Percentiles rank a stretch among this genome's conserved stretches.
These are phyloP conservation scores for Ceriops tagal DNA, from an alignment of 345 rosid genomes.

Conservation along the genomic window DNA sequence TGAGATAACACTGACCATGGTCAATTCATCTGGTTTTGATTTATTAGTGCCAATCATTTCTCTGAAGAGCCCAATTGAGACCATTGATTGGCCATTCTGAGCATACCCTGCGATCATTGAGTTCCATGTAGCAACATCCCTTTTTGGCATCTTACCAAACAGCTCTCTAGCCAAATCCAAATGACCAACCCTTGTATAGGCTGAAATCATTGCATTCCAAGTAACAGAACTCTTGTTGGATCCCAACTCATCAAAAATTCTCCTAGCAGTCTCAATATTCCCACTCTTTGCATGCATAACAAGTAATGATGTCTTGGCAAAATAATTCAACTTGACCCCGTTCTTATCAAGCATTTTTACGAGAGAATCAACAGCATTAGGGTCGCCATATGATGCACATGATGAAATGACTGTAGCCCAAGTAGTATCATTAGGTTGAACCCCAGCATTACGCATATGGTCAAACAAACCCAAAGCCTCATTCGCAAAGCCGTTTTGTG, in stretches of 20 bases:
- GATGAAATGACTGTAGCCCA: constrained; percentile 47
- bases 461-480: constrained; percentile 43
- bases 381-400: constrained; percentile 39
- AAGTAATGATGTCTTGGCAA: constrained; percentile 46
- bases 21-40: constrained; percentile 39
- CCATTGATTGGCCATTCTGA: constrained; percentile 45
- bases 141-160: constrained; percentile 41
- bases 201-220: constrained; percentile 50
- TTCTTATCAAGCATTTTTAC: constrained; percentile 20
- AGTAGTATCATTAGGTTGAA: constrained; percentile 44
- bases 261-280: constrained; percentile 30
- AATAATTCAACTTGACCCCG: constrained; percentile 28
- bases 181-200: constrained; percentile 33
- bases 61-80: constrained; percentile 33
- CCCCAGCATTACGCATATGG: constrained; percentile 40
- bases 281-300: constrained; percentile 46
- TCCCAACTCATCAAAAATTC: constrained; percentile 38
- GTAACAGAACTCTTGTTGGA: constrained; percentile 28
- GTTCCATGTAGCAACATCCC: constrained; percentile 49
- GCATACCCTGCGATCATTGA: constrained; percentile 51
- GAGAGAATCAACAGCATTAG: constrained; percentile 36
- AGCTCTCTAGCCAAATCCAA: constrained; percentile 33
- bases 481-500: constrained; percentile 36
- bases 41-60: constrained; percentile 27
- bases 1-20: constrained; percentile 37